phyloP scores from a whole-genome alignment of 306 rosid genomes.

The Glycine tomentella region DNA sequence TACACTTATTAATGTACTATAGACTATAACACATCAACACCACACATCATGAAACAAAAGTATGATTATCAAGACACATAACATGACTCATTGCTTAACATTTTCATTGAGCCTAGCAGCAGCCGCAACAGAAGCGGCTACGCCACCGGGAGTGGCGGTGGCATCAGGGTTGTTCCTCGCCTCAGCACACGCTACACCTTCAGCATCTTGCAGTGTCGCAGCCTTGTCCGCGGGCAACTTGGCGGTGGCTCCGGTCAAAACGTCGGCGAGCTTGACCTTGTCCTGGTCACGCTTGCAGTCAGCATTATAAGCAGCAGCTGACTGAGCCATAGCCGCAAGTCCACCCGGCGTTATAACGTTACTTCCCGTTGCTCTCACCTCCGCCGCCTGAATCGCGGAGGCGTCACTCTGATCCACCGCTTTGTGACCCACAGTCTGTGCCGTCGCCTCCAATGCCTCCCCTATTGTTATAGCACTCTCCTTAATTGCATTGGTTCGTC shows the following conservation, averaged over 20 bases:
- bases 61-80: too few species aligned
- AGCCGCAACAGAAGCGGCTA: slow-evolving; percentile 67
- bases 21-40: neutral
- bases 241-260: slow-evolving; percentile 57
- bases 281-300: slow-evolving; percentile 40
- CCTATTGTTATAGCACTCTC: slow-evolving; percentile 67
- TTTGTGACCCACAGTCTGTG: slow-evolving; percentile 57
- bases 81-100: neutral
- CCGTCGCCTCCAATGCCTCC: slow-evolving; percentile 80
- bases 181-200: slow-evolving; percentile 71
- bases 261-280: slow-evolving; percentile 67
- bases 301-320: slow-evolving; percentile 65
- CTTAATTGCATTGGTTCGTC: neutral
- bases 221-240: slow-evolving; percentile 67
- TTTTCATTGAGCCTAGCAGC: slow-evolving; percentile 76
- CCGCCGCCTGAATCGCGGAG: slow-evolving; percentile 76
- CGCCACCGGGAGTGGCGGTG: slow-evolving; percentile 63
- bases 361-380: slow-evolving; percentile 67
- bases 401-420: slow-evolving; percentile 72
- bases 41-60: too few species aligned
- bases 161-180: slow-evolving; percentile 58
- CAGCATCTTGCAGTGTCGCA: slow-evolving; percentile 65
- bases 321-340: slow-evolving; percentile 63
- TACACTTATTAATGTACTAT: too few species aligned
- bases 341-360: slow-evolving; percentile 63